phyloP scores from a whole-genome alignment of 768 basidiomycete species.

The Symmetrospora coprosmae region DNA sequence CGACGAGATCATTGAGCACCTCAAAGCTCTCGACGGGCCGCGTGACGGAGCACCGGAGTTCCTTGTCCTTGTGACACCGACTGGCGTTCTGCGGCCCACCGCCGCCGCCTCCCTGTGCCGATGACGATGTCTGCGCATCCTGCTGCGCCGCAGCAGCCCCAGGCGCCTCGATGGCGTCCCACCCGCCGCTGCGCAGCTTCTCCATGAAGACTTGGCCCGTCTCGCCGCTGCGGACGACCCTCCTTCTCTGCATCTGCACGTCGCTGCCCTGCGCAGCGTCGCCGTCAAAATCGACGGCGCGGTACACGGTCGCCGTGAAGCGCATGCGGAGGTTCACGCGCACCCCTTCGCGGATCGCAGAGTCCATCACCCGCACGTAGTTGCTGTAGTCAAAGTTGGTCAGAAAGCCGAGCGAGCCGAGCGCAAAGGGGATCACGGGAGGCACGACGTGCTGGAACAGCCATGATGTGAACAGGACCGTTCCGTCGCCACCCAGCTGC shows the following conservation, averaged over 20 bases:
- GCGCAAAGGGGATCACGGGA: conserved; percentile 91
- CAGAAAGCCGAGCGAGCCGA: conserved; percentile 92
- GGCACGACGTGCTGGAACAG: conserved; percentile 95
- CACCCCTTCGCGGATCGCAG: conserved; percentile 77
- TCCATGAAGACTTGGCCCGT: conserved; percentile 97
- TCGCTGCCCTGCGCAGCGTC: background rate
- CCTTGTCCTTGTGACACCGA: conserved; percentile 67
- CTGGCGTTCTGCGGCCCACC: conserved; percentile 31
- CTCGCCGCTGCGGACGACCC: conserved; percentile 80
- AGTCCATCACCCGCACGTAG: conserved; percentile 70
- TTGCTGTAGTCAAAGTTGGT: conserved; percentile 91
- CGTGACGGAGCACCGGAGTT: conserved; percentile 96
- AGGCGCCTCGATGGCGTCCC: conserved; percentile 98
- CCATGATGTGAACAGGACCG: conserved; percentile 97
- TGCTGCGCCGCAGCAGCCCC: too few relatives aligned
- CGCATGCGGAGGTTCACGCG: conserved; percentile 97
- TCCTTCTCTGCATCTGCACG: conserved; percentile 43
- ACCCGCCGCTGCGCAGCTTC: conserved; percentile 73
- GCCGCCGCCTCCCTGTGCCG: conserved; percentile 31
- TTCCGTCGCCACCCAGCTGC: conserved; percentile 94
- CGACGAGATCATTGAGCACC: conserved; percentile 90
- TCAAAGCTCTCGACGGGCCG: conserved; percentile 91
- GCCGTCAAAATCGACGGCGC: conserved; percentile 63
- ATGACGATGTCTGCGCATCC: too few relatives aligned
- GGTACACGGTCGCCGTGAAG: conserved; percentile 96